Conservation (phyloP, 345 rosid genomes). For the Salix suchowensis region DNA sequence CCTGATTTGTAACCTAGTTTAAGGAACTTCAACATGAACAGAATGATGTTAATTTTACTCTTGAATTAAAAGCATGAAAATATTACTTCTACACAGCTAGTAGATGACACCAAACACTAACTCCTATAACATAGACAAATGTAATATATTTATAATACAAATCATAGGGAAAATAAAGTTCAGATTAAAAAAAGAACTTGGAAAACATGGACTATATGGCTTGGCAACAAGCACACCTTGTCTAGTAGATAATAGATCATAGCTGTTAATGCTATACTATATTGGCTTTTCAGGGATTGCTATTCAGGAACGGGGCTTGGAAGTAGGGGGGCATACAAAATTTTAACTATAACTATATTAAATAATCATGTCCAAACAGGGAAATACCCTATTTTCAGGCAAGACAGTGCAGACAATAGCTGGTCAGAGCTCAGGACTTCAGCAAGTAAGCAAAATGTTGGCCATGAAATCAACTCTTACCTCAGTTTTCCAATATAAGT, state of each 20-base stretch:
- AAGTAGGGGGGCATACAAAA: neutral
- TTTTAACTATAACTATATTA: neutral
- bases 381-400: neutral
- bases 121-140: neutral
- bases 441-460: neutral
- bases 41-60: neutral
- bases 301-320: neutral
- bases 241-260: neutral
- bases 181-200: neutral
- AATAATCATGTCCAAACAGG: neutral
- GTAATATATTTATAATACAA: neutral
- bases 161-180: neutral
- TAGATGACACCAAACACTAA: neutral
- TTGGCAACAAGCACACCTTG: neutral
- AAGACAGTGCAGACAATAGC: neutral
- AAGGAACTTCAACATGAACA: neutral
- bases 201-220: neutral
- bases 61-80: neutral
- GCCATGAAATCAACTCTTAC: conserved; percentile 24
- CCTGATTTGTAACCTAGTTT: neutral
- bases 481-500: conserved; percentile 87
- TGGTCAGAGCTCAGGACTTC: neutral
- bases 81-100: neutral
- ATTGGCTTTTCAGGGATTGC: neutral
- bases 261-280: neutral